Base-by-base conservation (phyloP, 2,329 filamentous ascomycete species). In the Nothomitra cinnamomea region DNA sequence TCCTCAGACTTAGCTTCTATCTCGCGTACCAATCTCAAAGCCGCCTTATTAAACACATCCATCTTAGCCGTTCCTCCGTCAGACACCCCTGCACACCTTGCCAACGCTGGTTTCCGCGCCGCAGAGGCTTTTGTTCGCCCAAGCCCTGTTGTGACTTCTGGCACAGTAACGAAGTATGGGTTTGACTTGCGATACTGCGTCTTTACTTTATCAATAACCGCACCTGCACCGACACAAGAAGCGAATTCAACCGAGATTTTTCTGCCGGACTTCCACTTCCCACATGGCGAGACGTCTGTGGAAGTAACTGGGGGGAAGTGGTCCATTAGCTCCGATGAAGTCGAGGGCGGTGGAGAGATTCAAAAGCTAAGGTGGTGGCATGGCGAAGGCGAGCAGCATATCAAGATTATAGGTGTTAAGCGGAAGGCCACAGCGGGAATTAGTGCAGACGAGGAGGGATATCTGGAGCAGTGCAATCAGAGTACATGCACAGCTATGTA, bases 331-430 rank as follows among this genome's bases (percentile, higher is more conserved):
- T 76, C 72, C 3, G 82, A 88, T 56, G 83, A 88, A 54, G 76
- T 79, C 7, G 78, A 85, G 57, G 22, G 41, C n/a, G 79, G 78
- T 0, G 79, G 79, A 3, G 70, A 79, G 59, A 72, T 87, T 56
- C 90, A 95, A 69, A 77, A 77, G 58, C 69, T 98, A 58, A 79
- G 79, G 60, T 98, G 92, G 92, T 95, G 90, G 89, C 89, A 98
- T 68, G 79, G 79, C 1, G 82, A 83, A 54, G 92, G 90, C 1
- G 80, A 88, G 59, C 90, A 96, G 68, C 80, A 71, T 49, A 73
- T 98, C 53, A 84, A 77, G 57, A 75, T 95, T 7, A 81, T 77
- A 19, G 92, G 92, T 0, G 69, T 86, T 19, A 79, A 84, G 60
- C 77, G 83, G 60, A 82, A 74, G 60, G 65, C 62, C 3, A 65